phyloP scores from a whole-genome alignment of 1,284 basidiomycete species.

The Leccinum pachyderme region DNA sequence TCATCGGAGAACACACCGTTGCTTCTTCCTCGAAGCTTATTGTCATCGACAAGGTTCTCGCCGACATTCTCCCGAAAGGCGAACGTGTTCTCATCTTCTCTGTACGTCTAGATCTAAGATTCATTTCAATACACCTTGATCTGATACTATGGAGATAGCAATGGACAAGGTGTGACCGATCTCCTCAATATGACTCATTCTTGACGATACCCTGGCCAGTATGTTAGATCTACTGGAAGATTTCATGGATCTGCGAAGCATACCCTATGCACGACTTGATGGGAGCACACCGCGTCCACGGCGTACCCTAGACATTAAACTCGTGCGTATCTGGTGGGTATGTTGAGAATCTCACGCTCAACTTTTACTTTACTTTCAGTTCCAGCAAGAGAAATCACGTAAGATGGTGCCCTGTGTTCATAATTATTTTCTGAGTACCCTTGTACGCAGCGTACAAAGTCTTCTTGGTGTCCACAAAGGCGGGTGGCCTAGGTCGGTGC shows the following conservation, averaged over 20 bases:
- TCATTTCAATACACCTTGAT: not conserved
- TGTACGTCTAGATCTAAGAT: conserved; percentile 41
- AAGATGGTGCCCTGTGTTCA: conserved; percentile 27
- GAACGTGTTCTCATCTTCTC: conserved; percentile 86
- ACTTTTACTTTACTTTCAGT: conserved; percentile 35
- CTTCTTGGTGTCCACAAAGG: conserved; percentile 81
- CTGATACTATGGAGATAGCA: conserved; percentile 36
- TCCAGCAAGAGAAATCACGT: conserved; percentile 59
- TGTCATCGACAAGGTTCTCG: conserved; percentile 76
- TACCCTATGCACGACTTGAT: conserved; percentile 78
- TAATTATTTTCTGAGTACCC: conserved; percentile 20
- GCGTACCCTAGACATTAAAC: conserved; percentile 53
- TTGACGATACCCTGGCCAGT: conserved; percentile 41
- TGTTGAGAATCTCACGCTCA: not conserved
- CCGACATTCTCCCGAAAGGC: conserved; percentile 72
- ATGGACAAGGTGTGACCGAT: conserved; percentile 46
- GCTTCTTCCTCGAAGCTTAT: conserved; percentile 70
- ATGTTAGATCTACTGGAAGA: conserved; percentile 86
- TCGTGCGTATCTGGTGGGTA: conserved; percentile 36
- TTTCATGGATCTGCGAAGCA: conserved; percentile 71
- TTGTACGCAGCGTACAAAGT: conserved; percentile 68
- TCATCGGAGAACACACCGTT: conserved; percentile 55
- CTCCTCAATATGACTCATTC: not conserved
- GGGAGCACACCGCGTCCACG: conserved; percentile 55
- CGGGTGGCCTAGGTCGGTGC: conserved; percentile 75